Evolutionary conservation across 805 yeast species (phyloP), one percentile per base, ranked within the genome.

Genomic region (Torulaspora maleeae): DNA sequence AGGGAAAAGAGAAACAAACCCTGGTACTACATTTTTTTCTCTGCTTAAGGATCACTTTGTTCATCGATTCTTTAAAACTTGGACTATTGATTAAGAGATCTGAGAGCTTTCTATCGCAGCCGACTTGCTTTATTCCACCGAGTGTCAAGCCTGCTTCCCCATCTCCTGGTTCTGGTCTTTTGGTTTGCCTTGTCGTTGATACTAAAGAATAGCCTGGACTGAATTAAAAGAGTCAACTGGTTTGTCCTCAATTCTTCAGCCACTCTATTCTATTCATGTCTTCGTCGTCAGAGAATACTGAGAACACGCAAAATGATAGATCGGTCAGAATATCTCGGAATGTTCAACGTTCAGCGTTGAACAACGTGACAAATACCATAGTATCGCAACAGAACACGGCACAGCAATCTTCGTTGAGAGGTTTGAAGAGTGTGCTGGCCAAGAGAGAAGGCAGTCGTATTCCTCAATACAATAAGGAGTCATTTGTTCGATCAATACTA

Each of bases 341-440:
- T 38, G 60, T 53, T 10, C 48, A 41, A 33, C 51, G 70, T 41
- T 49, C 66, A 37, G 70, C 67, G 15, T 52, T 66, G 38, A 59
- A 59, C 29, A 66, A 66, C 45, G 70, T 66, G 10, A 66, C 70
- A 15, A 62, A 64, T 41, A 64, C 68, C 9, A 53, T 58, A 25
- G 36, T 56, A 25, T 47, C 58, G 4, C 58, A 58, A 27, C 63
- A 60, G 15, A 56, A 49, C 38, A 48, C 44, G 29, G 15, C 45
- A 15, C 54, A 56, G 24, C 47, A 55, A 19, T 42, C 56, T 8
- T 49, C 49, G 9, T 12, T 51, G 12, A 52, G 53, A 30, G 53
- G 43, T 33, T 29, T 55, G 33, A 59, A 59, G 45, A 37, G 54
- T 20, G 44, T 54, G 3, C 36, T 56, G 32, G 52, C 52, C 10